phyloP scores from a whole-genome alignment of 805 yeast genomes.

The Wickerhamiella parazyma region DNA sequence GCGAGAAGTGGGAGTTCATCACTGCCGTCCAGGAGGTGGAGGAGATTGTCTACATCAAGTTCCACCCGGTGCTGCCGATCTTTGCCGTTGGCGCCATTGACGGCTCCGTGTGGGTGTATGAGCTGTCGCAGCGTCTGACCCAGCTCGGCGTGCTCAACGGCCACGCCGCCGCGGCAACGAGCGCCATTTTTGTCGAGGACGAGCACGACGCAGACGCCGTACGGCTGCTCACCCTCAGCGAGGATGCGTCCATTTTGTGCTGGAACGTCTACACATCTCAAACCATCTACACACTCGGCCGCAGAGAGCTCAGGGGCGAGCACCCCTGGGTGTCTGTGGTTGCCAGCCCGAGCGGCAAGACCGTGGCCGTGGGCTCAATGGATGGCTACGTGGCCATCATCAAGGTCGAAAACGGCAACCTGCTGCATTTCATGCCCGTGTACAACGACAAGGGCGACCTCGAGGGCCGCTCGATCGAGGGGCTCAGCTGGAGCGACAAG shows the following conservation, averaged over 20 bases:
- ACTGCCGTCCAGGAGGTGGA: conserved; percentile 74
- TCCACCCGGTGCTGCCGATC: conserved; percentile 61
- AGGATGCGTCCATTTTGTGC: conserved; percentile 72
- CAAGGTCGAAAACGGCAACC: conserved; percentile 58
- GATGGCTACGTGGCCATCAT: conserved; percentile 78
- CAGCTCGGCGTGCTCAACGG: conserved; percentile 30
- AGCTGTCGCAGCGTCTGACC: conserved; percentile 36
- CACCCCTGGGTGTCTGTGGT: conserved; percentile 83
- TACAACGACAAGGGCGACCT: conserved; percentile 37
- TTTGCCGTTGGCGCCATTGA: conserved; percentile 88
- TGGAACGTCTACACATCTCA: conserved; percentile 82
- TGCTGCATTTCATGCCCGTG: conserved; percentile 46
- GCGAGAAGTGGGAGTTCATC: conserved; percentile 65
- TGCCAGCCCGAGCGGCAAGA: conserved; percentile 35
- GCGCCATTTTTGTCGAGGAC: conserved; percentile 60
- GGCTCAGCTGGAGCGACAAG: conserved; percentile 63
- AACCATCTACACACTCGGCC: conserved; percentile 37
- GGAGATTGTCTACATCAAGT: conserved; percentile 71
- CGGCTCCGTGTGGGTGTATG: conserved; percentile 92
- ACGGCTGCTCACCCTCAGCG: conserved; percentile 54
- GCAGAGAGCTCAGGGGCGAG: conserved; percentile 50
- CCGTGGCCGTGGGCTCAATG: conserved; percentile 69
- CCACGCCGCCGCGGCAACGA: conserved; percentile 69
- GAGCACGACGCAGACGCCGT: conserved; percentile 42
- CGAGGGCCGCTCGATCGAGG: conserved; percentile 56